Conservation (phyloP, 352 stramenopile species). For the Phytophthora sp. region DNA sequence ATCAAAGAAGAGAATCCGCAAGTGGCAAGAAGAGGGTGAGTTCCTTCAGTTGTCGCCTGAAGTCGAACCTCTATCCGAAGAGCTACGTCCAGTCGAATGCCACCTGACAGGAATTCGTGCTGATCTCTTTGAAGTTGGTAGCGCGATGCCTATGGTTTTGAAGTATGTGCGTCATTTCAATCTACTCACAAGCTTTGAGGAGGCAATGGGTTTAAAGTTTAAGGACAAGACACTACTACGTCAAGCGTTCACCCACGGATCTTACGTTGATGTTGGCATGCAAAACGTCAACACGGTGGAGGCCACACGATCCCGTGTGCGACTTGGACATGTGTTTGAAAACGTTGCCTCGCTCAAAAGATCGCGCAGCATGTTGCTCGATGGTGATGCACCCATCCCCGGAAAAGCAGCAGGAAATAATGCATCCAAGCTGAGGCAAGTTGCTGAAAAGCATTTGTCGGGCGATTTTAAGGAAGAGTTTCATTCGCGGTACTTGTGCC, state of each 20-base stretch:
- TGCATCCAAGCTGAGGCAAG: conserved; percentile 40
- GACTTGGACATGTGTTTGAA: conserved; percentile 76
- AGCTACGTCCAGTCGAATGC: conserved; percentile 54
- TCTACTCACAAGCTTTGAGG: conserved; percentile 69
- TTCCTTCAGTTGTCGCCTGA: conserved; percentile 76
- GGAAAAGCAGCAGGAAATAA: conserved; percentile 22
- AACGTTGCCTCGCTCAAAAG: conserved; percentile 66
- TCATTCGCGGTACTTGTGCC: conserved; percentile 75
- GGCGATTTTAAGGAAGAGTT: conserved; percentile 81
- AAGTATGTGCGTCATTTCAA: conserved; percentile 85
- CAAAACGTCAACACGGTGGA: conserved; percentile 86
- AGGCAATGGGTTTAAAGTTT: conserved; percentile 64
- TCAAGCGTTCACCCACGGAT: conserved; percentile 86
- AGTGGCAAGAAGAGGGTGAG: conserved; percentile 60
- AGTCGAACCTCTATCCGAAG: conserved; percentile 48
- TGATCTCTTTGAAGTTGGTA: conserved; percentile 85
- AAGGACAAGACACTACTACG: conserved; percentile 79
- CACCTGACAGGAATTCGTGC: conserved; percentile 78
- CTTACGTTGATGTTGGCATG: conserved; percentile 86
- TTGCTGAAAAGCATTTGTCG: conserved; percentile 67
- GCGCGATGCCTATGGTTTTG: conserved; percentile 86
- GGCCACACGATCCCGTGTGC: conserved; percentile 74
- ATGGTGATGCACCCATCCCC: conserved; percentile 26
- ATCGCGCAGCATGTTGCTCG: conserved; percentile 55
- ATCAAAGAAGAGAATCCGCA: conserved; percentile 59